phyloP scores from a whole-genome alignment of 306 rosid genomes.

The Trifolium repens region DNA sequence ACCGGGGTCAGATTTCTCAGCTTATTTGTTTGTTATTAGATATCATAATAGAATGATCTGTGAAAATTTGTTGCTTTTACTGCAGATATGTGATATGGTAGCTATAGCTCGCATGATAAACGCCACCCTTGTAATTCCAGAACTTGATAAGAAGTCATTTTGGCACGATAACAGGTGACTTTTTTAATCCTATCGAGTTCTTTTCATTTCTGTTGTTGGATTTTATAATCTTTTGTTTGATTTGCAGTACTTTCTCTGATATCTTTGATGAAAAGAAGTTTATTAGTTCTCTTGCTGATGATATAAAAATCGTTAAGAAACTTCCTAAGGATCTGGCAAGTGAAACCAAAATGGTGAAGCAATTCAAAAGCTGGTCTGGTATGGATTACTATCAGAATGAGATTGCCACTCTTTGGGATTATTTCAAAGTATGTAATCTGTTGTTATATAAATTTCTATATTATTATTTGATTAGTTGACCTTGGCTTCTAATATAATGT shows the following conservation, averaged over 20 bases:
- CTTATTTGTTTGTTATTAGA: slow-evolving; percentile 15
- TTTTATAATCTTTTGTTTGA: slow-evolving; percentile 36
- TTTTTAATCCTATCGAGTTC: slow-evolving; percentile 12
- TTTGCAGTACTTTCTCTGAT: slow-evolving; percentile 83
- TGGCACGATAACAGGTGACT: slow-evolving; percentile 87
- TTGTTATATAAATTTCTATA: slow-evolving; percentile 30
- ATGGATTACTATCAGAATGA: slow-evolving; percentile 80
- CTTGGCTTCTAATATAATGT: slow-evolving; percentile 32
- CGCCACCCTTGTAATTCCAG: slow-evolving; percentile 95
- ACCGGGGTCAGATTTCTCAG: slow-evolving; percentile 71
- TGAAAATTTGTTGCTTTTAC: slow-evolving; percentile 41
- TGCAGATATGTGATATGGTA: slow-evolving; percentile 98
- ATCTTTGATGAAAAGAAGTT: slow-evolving; percentile 86
- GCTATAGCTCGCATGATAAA: slow-evolving; percentile 91
- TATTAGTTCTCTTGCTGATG: slow-evolving; percentile 72
- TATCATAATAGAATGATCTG: slow-evolving; percentile 8
- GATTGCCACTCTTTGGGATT: slow-evolving; percentile 78
- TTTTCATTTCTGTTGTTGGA: slow-evolving; percentile 17
- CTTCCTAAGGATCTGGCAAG: slow-evolving; percentile 65
- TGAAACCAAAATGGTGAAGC: slow-evolving; percentile 59
- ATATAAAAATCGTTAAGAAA: slow-evolving; percentile 72
- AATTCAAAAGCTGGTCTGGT: slow-evolving; percentile 94
- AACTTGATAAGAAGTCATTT: slow-evolving; percentile 87
- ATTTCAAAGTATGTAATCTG: slow-evolving; percentile 57
- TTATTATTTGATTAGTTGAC: slow-evolving; percentile 22